phyloP scores from a whole-genome alignment of 306 rosid species.

The Quercus berberidifolia region DNA sequence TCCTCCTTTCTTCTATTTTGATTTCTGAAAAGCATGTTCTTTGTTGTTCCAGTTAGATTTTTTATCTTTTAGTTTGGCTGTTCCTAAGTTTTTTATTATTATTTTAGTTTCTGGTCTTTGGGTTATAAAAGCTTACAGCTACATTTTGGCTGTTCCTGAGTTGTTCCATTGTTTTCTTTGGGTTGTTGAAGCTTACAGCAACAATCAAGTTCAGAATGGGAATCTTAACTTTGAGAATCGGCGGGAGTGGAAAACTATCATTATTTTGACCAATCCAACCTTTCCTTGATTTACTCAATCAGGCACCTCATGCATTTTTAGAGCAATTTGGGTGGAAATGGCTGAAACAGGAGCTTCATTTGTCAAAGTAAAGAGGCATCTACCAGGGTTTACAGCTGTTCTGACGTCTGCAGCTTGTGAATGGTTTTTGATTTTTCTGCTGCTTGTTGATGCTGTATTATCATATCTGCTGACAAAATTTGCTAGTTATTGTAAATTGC shows the following conservation, averaged over 20 bases:
- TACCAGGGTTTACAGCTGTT: slow-evolving; percentile 33
- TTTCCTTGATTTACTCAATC: slow-evolving; percentile 14
- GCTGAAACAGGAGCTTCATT: slow-evolving; percentile 40
- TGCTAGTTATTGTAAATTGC: slow-evolving; percentile 67
- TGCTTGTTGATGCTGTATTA: slow-evolving; percentile 54
- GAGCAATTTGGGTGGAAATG: slow-evolving; percentile 41
- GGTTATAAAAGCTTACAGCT: slow-evolving; percentile 13
- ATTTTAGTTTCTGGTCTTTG: slow-evolving; percentile 11
- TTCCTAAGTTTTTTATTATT: neutral
- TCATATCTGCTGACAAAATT: slow-evolving; percentile 60
- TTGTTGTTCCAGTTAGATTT: slow-evolving; percentile 17
- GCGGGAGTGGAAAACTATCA: slow-evolving; percentile 20
- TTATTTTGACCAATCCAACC: slow-evolving; percentile 19
- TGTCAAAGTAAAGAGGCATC: slow-evolving; percentile 41
- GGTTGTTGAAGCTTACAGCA: neutral
- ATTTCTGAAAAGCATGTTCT: neutral
- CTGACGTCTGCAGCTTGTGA: slow-evolving; percentile 77
- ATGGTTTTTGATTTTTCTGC: slow-evolving; percentile 78
- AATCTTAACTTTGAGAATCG: slow-evolving; percentile 27
- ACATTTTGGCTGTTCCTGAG: slow-evolving; percentile 8
- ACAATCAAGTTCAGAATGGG: slow-evolving; percentile 23
- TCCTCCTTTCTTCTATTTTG: neutral
- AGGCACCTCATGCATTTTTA: slow-evolving; percentile 27
- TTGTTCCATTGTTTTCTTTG: neutral
- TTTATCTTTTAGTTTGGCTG: slow-evolving; percentile 4